Base-by-base conservation (phyloP, 805 yeast genomes). In the Candida boidinii region DNA sequence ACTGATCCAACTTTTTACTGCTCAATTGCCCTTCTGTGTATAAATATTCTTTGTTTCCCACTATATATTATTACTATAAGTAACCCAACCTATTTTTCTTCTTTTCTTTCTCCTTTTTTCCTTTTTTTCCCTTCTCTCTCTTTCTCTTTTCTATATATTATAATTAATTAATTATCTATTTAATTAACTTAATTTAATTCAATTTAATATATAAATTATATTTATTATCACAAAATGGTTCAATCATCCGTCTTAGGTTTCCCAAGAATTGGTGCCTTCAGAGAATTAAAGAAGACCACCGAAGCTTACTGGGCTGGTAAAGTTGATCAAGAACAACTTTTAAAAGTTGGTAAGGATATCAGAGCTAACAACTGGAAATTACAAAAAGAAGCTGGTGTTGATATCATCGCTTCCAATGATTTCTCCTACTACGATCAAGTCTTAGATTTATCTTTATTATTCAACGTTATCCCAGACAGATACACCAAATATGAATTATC, bases 251-350 rank as follows among this genome's bases (percentile, higher is more conserved):
- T 92, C 54, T 78, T 92, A 70, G 98, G 98, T 66, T 92, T 92
- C 92, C 98, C 98, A 71, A 92, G 98, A 76, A 92, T 90, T 60
- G 98, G 98, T 59, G 92, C 96, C 55, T 87, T 87, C 74, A 92
- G 98, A 79, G 98, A 92, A 74, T 80, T 92, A 67, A 92, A 92
- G 74, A 92, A 92, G 71, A 85, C 86, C 66, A 92, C 98, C 52
- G 98, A 92, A 73, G 83, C 95, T 62, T 92, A 92, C 90, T 92
- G 98, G 98, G 64, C 76, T 51, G 96, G 96, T 62, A 90, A 88
- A 73, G 79, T 79, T 54, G 54, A 81, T 44, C 83, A 74, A 46
- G 97, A 84, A 41, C 94, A 86, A 56, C 78, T 92, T 49, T 66
- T 85, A 64, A 75, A 84, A 56, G 88, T 82, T 53, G 98, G 96